phyloP scores from a whole-genome alignment of 495 filamentous ascomycete species.

The Tuber melanosporum region DNA sequence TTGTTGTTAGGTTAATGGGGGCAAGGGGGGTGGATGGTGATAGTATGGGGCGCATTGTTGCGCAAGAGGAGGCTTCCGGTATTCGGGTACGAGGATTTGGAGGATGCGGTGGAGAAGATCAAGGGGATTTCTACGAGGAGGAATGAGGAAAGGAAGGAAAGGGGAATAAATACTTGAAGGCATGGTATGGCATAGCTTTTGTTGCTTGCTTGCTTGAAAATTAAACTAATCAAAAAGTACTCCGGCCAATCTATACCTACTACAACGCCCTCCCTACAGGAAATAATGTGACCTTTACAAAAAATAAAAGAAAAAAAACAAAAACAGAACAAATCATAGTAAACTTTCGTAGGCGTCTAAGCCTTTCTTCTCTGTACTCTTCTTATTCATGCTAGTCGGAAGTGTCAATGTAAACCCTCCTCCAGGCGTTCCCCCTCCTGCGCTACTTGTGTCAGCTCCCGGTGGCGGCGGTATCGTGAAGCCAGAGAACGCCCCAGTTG shows the following conservation, averaged over 20 bases:
- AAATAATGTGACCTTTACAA: slow-evolving; percentile 4
- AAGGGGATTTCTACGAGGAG: slow-evolving; percentile 50
- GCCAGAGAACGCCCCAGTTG: slow-evolving; percentile 18
- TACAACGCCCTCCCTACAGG: not conserved
- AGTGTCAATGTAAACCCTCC: slow-evolving; percentile 6
- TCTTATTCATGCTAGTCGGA: slow-evolving; percentile 19
- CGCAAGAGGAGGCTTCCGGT: slow-evolving; percentile 65
- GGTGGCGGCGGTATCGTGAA: slow-evolving; percentile 36
- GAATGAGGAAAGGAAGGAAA: not conserved
- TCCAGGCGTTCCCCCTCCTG: slow-evolving; percentile 10
- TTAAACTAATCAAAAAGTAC: slow-evolving; percentile 6
- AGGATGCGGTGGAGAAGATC: slow-evolving; percentile 68
- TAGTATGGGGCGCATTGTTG: slow-evolving; percentile 50
- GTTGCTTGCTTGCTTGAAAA: not conserved
- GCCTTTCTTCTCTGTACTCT: slow-evolving; percentile 52
- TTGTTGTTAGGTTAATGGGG: slow-evolving; percentile 77
- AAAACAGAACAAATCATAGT: slow-evolving; percentile 47
- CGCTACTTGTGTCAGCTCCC: slow-evolving; percentile 16
- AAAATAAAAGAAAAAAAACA: not conserved
- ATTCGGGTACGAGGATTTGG: slow-evolving; percentile 77
- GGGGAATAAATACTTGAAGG: slow-evolving; percentile 16
- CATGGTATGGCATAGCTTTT: slow-evolving; percentile 19
- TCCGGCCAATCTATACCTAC: slow-evolving; percentile 1
- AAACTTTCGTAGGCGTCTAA: slow-evolving; percentile 79
- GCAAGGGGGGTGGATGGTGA: slow-evolving; percentile 64